Evolutionary conservation across 257 asterid genomes (phyloP).

Genomic region (Osmanthus fragrans): DNA sequence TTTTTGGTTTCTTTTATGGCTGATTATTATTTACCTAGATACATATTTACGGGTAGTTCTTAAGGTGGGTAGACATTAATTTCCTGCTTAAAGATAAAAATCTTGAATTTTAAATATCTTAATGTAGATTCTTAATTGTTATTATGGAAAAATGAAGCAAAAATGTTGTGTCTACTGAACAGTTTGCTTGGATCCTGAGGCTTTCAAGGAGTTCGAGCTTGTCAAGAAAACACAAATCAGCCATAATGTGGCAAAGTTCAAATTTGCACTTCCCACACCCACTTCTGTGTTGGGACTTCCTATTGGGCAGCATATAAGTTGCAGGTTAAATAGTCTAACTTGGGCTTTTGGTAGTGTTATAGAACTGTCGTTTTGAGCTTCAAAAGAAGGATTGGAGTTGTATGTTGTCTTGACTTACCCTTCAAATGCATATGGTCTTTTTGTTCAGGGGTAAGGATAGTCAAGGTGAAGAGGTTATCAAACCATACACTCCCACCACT

Average conservation of each 20-base stretch:
- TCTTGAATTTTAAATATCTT: neutral
- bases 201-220: slow-evolving; percentile 83
- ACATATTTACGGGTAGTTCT: neutral
- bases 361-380: neutral
- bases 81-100: slow-evolving; percentile 12
- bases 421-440: slow-evolving; percentile 10
- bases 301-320: slow-evolving; percentile 96
- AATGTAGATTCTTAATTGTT: neutral
- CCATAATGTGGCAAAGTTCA: slow-evolving; percentile 95
- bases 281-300: slow-evolving; percentile 92
- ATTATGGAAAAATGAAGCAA: neutral
- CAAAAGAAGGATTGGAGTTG: neutral
- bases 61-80: slow-evolving; percentile 8
- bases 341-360: neutral
- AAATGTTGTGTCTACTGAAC: slow-evolving; percentile 18
- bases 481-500: slow-evolving; percentile 97
- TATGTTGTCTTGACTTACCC: slow-evolving; percentile 6
- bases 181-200: slow-evolving; percentile 87
- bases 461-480: slow-evolving; percentile 94
- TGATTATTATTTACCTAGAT: neutral
- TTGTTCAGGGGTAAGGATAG: slow-evolving; percentile 82
- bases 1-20: neutral
- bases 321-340: slow-evolving; percentile 57
- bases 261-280: slow-evolving; percentile 83
- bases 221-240: slow-evolving; percentile 82